These are phyloP conservation scores for Podospora tetraspora DNA, from an alignment of 495 filamentous ascomycete species.

Conservation along the genomic window DNA sequence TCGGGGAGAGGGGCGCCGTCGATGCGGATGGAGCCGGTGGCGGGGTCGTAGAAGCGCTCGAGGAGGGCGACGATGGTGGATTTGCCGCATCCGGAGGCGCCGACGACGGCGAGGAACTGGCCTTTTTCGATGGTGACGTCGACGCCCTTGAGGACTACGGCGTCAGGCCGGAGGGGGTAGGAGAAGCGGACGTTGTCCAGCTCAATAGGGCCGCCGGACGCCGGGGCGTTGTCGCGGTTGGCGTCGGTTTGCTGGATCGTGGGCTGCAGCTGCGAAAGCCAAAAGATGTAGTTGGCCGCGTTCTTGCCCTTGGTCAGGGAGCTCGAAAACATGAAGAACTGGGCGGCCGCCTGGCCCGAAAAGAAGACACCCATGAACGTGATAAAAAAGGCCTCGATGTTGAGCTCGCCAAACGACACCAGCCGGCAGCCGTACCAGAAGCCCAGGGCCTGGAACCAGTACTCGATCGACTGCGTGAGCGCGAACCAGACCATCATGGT, in stretches of 20 bases:
- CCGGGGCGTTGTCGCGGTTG: conserved; percentile 34
- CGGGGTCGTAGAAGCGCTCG: conserved; percentile 56
- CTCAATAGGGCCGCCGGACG: conserved; percentile 31
- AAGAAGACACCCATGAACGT: conserved; percentile 55
- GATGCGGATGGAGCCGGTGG: conserved; percentile 46
- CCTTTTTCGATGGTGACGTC: conserved; percentile 58
- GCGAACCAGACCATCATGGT: conserved; percentile 72
- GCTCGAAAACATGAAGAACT: conserved; percentile 46
- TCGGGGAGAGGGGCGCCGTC: conserved; percentile 38
- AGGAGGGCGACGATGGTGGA: conserved; percentile 45
- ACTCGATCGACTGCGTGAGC: conserved; percentile 63
- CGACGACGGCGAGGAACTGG: conserved; percentile 64
- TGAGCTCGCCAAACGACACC: conserved; percentile 43
- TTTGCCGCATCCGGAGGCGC: conserved; percentile 30
- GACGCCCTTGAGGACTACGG: conserved; percentile 45
- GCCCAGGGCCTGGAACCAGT: conserved; percentile 34
- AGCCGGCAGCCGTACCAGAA: conserved; percentile 45
- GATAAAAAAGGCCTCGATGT: conserved; percentile 49
- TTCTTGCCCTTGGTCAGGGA: conserved; percentile 41
- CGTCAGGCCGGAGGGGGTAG: conserved; percentile 53
- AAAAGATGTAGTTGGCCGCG: conserved; percentile 46
- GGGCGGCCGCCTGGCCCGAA: conserved; percentile 49
- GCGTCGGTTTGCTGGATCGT: conserved; percentile 35
- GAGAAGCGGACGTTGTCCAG: conserved; percentile 54
- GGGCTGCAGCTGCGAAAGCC: conserved; percentile 32